Percentiles rank a stretch among this genome's conserved stretches.
These are phyloP conservation scores for Xylaria sp. DNA, from an alignment of 2,329 filamentous ascomycete genomes.

Conservation along the genomic window DNA sequence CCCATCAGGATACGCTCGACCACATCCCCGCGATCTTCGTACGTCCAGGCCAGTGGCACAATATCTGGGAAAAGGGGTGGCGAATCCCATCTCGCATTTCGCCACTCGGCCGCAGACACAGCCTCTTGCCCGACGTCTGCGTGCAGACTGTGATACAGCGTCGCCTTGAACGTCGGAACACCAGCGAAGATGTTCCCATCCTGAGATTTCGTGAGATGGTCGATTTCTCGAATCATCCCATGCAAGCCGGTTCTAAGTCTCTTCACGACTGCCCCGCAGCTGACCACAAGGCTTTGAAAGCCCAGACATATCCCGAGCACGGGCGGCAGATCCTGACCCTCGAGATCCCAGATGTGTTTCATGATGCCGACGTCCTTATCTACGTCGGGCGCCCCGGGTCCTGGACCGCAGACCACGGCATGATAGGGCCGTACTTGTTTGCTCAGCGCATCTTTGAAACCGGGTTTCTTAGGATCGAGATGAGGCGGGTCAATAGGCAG, in stretches of 20 bases:
- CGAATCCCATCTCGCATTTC: slow-evolving; percentile 54
- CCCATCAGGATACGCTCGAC: slow-evolving; percentile 77
- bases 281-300: slow-evolving; percentile 82
- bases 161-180: slow-evolving; percentile 72
- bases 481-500: slow-evolving; percentile 76
- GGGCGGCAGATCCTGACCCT: slow-evolving; percentile 70
- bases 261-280: slow-evolving; percentile 73
- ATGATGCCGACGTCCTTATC: slow-evolving; percentile 86
- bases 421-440: slow-evolving; percentile 72
- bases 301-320: slow-evolving; percentile 90
- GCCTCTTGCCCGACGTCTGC: slow-evolving; percentile 64
- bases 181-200: slow-evolving; percentile 72
- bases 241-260: slow-evolving; percentile 80
- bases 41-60: slow-evolving; percentile 72
- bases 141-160: slow-evolving; percentile 78
- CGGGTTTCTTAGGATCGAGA: slow-evolving; percentile 56
- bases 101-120: slow-evolving; percentile 53
- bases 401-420: slow-evolving; percentile 89
- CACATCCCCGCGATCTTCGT: slow-evolving; percentile 54
- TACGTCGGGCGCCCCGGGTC: slow-evolving; percentile 82
- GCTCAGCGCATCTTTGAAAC: slow-evolving; percentile 59
- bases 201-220: slow-evolving; percentile 56
- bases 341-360: slow-evolving; percentile 76
- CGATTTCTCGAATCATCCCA: slow-evolving; percentile 78
- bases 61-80: slow-evolving; percentile 54